Evolutionary conservation across 169 alveolate genomes (phyloP), one percentile per base, ranked within the genome.

Genomic region (Plasmodium sp.): DNA sequence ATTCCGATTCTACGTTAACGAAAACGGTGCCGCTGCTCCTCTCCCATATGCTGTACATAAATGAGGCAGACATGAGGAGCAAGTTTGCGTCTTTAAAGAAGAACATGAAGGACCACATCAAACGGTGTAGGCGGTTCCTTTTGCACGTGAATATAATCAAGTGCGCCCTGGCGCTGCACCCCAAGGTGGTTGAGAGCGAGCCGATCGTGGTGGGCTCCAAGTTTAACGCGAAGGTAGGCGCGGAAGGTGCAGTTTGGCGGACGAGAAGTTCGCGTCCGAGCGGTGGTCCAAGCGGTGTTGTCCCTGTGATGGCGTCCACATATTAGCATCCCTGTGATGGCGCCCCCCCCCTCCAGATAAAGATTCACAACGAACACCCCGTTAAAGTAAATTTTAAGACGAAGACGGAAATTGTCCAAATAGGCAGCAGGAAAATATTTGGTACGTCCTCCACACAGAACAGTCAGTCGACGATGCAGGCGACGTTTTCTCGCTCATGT

Each of bases 31-130:
- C 94, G 22, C 51, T 90, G 51, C 43, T 90, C 39, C 82, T 90
- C 75, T 62, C 77, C 33, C 54, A 80, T 36, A 56, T 80, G 73
- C 73, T 80, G 54, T 90, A 90, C 82, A 80, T 62, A 79, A 90
- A 90, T 80, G 56, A 90, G 82, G 83, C 18, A 90, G 94, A 90
- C 39, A 90, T 90, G 94, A 67, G 51, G 54, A 90, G 82, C 41
- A 90, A 90, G 67, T 62, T 90, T 62, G 62, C 43, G 18, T 79
- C 62, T 90, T 62, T 90, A 56, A 90, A 90, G 51, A 81, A 90
- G 10, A 79, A 90, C 45, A 80, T 90, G 83, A 90, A 41, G 72
- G 90, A 90, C 72, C 83, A 90, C 51, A 41, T 90, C 31, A 90
- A 90, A 90, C 81, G 34, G 81, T 90, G 91, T 18, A 90, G 48